These are phyloP conservation scores for Drechslerella coelobrocha DNA, from an alignment of 2,329 filamentous ascomycete species.

Conservation along the genomic window DNA sequence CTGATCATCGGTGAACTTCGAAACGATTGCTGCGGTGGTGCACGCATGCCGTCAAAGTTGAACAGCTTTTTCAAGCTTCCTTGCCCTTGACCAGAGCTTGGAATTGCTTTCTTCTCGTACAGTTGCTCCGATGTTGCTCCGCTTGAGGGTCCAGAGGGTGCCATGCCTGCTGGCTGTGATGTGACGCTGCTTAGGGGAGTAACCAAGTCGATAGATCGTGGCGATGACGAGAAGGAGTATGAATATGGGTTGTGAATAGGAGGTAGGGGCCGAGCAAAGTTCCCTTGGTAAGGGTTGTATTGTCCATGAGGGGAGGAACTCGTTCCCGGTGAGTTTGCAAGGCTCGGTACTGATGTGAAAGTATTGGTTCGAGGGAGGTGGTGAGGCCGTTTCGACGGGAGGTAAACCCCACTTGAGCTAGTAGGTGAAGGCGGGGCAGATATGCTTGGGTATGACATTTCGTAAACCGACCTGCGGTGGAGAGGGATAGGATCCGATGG, in stretches of 20 bases:
- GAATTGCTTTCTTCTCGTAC: constrained; percentile 49
- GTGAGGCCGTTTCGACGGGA: constrained; percentile 44
- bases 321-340: constrained; percentile 32
- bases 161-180: constrained; percentile 36
- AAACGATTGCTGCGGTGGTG: constrained; percentile 24
- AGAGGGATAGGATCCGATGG: constrained; percentile 48
- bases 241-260: constrained; percentile 53
- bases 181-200: constrained; percentile 52
- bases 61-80: constrained; percentile 54
- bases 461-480: constrained; percentile 38
- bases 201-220: constrained; percentile 55
- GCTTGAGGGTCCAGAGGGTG: neutral
- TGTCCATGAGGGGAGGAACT: constrained; percentile 33
- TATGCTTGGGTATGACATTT: constrained; percentile 42
- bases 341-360: constrained; percentile 51
- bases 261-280: constrained; percentile 52
- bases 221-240: constrained; percentile 53
- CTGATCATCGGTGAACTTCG: constrained; percentile 31
- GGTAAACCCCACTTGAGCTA: constrained; percentile 31
- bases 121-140: constrained; percentile 32
- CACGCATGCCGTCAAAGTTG: constrained; percentile 55
- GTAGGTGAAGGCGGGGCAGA: constrained; percentile 47
- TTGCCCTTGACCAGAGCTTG: constrained; percentile 32
- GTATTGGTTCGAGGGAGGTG: constrained; percentile 52
- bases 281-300: constrained; percentile 48